Base-by-base conservation (phyloP, 2,329 filamentous ascomycete genomes). In the Penicillium palitans region DNA sequence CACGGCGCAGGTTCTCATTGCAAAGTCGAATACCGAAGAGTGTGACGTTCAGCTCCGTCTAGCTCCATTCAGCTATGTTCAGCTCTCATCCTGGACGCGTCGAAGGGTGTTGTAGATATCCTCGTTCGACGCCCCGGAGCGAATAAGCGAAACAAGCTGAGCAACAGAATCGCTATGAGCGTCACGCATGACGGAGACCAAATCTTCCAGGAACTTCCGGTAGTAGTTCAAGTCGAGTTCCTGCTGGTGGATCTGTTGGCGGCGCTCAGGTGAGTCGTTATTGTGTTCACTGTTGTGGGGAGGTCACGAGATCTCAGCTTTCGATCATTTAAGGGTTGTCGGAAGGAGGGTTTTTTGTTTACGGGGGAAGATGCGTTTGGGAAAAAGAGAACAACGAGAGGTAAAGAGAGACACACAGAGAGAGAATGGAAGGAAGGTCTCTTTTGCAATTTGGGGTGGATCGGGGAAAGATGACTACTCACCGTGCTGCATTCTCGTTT, bases 51-150 rank as follows among this genome's bases (percentile, higher is more conserved):
- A 35, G 33, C 15, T 17, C 33, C 8, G 5, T 35, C 24, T 6
- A 35, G 33, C 15, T 17, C 33, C 15, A 2, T 10, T 10, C 29
- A 52, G 21, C 9, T 46, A 21, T 27, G 3, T 37, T 37, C 19
- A 52, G 21, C 6, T 37, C 21, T 33, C 58, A 7, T 42, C 44
- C 33, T 53, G 52, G 13, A 61, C 29, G 31, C 60, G 59, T 21
- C 65, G 59, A 48, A 73, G 48, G 5, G 56, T 54, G 7, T 55
- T 51, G 42, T 67, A 65, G 17, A 73, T 70, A 17, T 70, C 60
- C 46, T 64, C 51, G 12, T 70, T 59, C 7, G 71, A 70, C 9
- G 67, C 70, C 19, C 70, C 69, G 15, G 69, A 64, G 33, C 70
- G 71, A 42, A 73, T 71, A 24, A 64, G 50, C 27, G 62, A 55